Conservation (phyloP, 1,139 yeast species). For the Ashbya aceris region DNA sequence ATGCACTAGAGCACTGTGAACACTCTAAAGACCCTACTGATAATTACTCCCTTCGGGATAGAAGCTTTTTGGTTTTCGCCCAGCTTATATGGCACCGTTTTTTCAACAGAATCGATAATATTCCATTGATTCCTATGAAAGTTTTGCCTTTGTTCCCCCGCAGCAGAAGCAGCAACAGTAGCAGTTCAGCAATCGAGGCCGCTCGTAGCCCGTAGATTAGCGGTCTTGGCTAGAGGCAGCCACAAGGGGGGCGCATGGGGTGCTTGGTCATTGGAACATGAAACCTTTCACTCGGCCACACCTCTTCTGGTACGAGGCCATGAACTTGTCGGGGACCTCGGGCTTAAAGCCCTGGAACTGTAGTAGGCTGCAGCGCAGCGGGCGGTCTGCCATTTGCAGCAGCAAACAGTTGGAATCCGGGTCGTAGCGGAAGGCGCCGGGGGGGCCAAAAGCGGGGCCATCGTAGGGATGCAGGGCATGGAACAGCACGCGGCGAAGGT, state of each 20-base stretch:
- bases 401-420: slow-evolving; percentile 25
- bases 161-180: too few species aligned
- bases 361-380: slow-evolving; percentile 31
- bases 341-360: slow-evolving; percentile 48
- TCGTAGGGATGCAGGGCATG: slow-evolving; percentile 26
- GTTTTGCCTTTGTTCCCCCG: too few species aligned
- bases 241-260: neutral
- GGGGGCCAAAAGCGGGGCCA: slow-evolving; percentile 10
- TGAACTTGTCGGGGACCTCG: slow-evolving; percentile 40
- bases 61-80: too few species aligned
- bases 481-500: slow-evolving; percentile 40
- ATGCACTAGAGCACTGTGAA: too few species aligned
- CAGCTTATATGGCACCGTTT: too few species aligned
- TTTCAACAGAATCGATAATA: too few species aligned
- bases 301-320: slow-evolving; percentile 36
- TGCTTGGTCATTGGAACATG: neutral
- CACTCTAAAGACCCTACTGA: too few species aligned
- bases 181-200: too few species aligned
- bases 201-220: too few species aligned
- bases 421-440: slow-evolving; percentile 38
- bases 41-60: too few species aligned
- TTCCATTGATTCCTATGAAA: too few species aligned
- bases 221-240: too few species aligned
- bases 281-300: slow-evolving; percentile 30
- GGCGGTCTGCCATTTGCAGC: slow-evolving; percentile 39